These are phyloP conservation scores for Rhodotorula glutinis DNA, from an alignment of 1,284 basidiomycete genomes.

Conservation along the genomic window DNA sequence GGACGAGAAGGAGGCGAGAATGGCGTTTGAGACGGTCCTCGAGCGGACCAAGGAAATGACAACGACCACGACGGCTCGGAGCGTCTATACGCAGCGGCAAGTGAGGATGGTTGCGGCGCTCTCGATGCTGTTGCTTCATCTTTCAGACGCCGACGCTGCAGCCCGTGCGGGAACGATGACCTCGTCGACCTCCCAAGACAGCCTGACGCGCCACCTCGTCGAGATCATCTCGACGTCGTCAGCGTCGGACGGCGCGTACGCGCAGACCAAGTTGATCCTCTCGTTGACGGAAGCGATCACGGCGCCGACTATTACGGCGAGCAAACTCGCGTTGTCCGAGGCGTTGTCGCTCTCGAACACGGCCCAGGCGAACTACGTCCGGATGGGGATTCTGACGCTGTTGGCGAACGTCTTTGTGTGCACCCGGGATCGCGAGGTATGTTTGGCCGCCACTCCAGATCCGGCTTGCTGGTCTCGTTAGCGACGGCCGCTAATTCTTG, in stretches of 20 bases:
- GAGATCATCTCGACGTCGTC: neutral
- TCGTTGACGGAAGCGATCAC: conserved; percentile 14
- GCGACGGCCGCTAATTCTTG: neutral
- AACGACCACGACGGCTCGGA: neutral
- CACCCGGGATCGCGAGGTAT: conserved; percentile 19
- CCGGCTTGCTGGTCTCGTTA: neutral
- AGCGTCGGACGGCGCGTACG: neutral
- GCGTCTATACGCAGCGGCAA: neutral
- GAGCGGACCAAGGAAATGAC: neutral
- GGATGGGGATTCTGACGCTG: conserved; percentile 10
- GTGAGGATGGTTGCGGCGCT: neutral
- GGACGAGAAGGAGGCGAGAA: conserved; percentile 7
- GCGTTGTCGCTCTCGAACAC: conserved; percentile 7
- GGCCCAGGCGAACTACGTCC: conserved; percentile 14
- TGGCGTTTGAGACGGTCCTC: conserved; percentile 8
- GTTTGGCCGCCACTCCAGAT: neutral
- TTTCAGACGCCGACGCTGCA: neutral
- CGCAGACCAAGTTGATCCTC: neutral
- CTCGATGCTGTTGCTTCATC: conserved; percentile 10
- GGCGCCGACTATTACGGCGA: conserved; percentile 6
- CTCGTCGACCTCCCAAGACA: no score
- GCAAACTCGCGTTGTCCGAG: conserved; percentile 7
- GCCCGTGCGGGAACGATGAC: neutral
- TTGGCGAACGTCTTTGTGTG: conserved; percentile 18
- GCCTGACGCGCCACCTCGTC: neutral